Evolutionary conservation across 2,329 filamentous ascomycete genomes (phyloP), one percentile per base, ranked within the genome.

Genomic region (Aureobasidium sp.): DNA sequence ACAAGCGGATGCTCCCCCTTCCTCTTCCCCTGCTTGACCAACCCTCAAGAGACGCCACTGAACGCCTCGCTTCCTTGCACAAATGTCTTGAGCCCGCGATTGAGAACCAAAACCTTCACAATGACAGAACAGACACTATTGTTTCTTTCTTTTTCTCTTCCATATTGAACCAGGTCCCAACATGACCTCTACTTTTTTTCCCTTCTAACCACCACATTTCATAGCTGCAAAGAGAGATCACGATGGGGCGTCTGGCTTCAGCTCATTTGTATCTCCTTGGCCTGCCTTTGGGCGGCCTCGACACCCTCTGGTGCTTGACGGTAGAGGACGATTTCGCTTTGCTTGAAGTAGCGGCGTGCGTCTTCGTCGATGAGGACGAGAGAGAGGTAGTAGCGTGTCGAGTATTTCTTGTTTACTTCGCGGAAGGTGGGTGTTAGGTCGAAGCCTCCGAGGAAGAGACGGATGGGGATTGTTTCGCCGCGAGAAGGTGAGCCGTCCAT

Each of bases 351-450:
- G 70, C 94, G 86, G 70, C 94, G 87, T 55, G 94, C 94, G 75
- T 99, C 94, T 92, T 72, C 70, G 66, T 72, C 71, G 61, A 74
- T 74, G 52, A 70, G 63, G 26, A 99, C 94, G 65, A 99, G 79
- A 73, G 92, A 97, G 66, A 99, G 84, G 78, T 99, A 99, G 78
- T 99, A 99, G 71, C 94, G 84, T 41, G 93, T 97, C 29, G 93
- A 97, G 77, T 96, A 99, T 79, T 99, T 99, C 83, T 99, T 99
- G 84, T 99, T 99, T 68, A 99, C 95, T 75, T 99, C 94, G 65
- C 94, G 89, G 84, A 99, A 99, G 13, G 94, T 99, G 17, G 94
- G 94, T 5, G 94, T 99, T 66, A 99, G 78, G 76, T 99, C 95
- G 74, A 99, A 99, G 58, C 94, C 94, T 64, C 94, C 94, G 10